Conservation (phyloP, 2,329 filamentous ascomycete species). For the Phialophora verrucosa region DNA sequence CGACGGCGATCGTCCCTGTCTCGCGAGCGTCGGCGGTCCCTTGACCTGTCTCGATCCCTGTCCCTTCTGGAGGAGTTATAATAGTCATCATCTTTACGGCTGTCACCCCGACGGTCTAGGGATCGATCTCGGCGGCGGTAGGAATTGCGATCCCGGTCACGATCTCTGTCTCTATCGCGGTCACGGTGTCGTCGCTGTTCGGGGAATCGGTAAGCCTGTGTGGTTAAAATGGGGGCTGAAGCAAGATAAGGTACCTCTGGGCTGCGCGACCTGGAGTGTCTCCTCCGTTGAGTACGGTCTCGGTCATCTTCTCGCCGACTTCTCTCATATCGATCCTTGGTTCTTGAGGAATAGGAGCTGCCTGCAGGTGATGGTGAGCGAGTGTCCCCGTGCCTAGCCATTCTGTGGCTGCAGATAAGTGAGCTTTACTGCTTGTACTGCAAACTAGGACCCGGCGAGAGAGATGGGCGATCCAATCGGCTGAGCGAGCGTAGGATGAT, state of each 20-base stretch:
- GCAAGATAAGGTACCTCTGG: conserved; percentile 51
- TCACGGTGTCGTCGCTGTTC: conserved; percentile 37
- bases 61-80: conserved; percentile 67
- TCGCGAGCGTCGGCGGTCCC: conserved; percentile 68
- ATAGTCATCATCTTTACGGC: conserved; percentile 68
- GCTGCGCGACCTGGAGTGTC: conserved; percentile 46
- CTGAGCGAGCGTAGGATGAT: not conserved
- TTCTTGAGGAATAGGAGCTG: conserved; percentile 74
- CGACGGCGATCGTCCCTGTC: conserved; percentile 61
- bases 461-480: conserved; percentile 12
- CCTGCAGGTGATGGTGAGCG: conserved; percentile 94
- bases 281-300: conserved; percentile 49
- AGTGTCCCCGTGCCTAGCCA: conserved; percentile 67
- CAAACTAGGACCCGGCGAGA: conserved; percentile 33
- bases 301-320: conserved; percentile 58
- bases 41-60: conserved; percentile 65
- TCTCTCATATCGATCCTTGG: conserved; percentile 59
- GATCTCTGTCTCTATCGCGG: conserved; percentile 53
- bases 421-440: conserved; percentile 51
- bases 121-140: conserved; percentile 74
- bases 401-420: conserved; percentile 52
- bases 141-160: conserved; percentile 62
- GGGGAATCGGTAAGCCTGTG: conserved; percentile 16
- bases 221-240: not conserved
- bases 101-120: conserved; percentile 57